These are phyloP conservation scores for Aureobasidium mangrovei DNA, from an alignment of 2,329 filamentous ascomycete genomes.

Conservation along the genomic window DNA sequence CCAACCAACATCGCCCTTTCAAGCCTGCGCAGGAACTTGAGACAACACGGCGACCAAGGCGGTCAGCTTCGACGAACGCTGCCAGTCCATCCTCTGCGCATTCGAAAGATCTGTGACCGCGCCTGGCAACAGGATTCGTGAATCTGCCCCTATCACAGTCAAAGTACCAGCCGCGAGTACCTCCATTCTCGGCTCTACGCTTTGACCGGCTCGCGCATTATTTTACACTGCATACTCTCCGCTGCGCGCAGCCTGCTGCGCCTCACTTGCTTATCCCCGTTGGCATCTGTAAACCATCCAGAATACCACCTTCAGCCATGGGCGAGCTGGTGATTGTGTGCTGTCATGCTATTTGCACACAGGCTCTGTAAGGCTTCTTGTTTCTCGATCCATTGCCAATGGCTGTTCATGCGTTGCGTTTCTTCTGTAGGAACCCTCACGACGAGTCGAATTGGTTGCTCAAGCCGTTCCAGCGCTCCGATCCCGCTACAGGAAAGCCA, in stretches of 20 bases:
- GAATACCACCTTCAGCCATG: neutral
- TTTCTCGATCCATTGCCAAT: neutral
- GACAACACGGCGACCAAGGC: no score
- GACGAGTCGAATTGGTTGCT: conserved; percentile 52
- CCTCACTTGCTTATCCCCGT: neutral
- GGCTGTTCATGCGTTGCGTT: neutral
- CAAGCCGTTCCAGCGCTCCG: conserved; percentile 57
- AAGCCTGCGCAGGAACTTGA: no score
- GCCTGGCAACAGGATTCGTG: no score
- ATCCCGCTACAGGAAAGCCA: conserved; percentile 32
- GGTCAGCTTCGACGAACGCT: no score
- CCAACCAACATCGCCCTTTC: no score
- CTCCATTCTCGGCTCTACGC: neutral
- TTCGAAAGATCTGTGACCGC: no score
- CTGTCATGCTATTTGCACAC: conserved; percentile 64
- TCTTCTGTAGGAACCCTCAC: conserved; percentile 20
- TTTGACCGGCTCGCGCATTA: neutral
- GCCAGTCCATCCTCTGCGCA: no score
- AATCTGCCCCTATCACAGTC: neutral
- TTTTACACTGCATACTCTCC: neutral
- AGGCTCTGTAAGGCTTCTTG: conserved; percentile 2
- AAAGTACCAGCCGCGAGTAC: neutral
- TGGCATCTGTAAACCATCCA: neutral
- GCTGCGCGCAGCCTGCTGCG: neutral
- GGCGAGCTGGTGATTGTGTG: conserved; percentile 65